Evolutionary conservation across 495 filamentous ascomycete genomes (phyloP).

Genomic region (Penicillium arizonense): DNA sequence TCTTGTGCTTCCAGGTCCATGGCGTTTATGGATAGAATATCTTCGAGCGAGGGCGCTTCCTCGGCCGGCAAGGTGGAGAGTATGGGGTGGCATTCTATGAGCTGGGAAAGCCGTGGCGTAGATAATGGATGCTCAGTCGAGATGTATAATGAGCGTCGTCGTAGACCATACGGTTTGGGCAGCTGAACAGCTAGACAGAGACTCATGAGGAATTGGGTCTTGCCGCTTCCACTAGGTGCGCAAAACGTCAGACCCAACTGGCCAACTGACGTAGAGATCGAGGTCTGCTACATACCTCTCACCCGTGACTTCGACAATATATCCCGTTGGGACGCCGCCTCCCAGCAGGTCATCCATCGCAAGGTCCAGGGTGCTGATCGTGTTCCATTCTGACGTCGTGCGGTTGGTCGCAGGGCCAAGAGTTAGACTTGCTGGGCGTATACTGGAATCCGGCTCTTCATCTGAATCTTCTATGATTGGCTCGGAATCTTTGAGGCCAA

Average conservation of each 20-base stretch:
- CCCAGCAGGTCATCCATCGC: constrained; percentile 70
- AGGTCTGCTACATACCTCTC: constrained; percentile 60
- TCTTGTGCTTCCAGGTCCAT: constrained; percentile 93
- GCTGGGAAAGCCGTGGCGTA: constrained; percentile 75
- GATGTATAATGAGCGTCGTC: constrained; percentile 77
- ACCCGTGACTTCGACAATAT: constrained; percentile 87
- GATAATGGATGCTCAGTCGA: constrained; percentile 88
- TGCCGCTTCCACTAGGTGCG: constrained; percentile 74
- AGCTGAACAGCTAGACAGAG: constrained; percentile 83
- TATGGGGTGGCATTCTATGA: constrained; percentile 65
- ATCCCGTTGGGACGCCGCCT: constrained; percentile 82
- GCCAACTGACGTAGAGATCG: neutral
- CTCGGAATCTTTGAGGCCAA: constrained; percentile 45
- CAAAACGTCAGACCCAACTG: constrained; percentile 16
- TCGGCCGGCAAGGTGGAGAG: constrained; percentile 48
- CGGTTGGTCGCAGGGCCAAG: constrained; percentile 28
- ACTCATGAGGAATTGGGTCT: constrained; percentile 91
- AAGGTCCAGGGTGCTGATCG: constrained; percentile 79
- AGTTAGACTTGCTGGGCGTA: constrained; percentile 10
- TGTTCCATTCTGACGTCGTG: constrained; percentile 46
- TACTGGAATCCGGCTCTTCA: constrained; percentile 26
- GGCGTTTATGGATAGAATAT: constrained; percentile 76
- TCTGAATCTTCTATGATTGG: constrained; percentile 10
- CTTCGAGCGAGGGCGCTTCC: constrained; percentile 60
- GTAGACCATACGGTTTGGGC: constrained; percentile 66